A percentile compares a stretch with the other conserved stretches of the same genome.
Evolutionary conservation across 1,139 yeast genomes (phyloP).

Genomic region (Yamadazyma dushanensis): DNA sequence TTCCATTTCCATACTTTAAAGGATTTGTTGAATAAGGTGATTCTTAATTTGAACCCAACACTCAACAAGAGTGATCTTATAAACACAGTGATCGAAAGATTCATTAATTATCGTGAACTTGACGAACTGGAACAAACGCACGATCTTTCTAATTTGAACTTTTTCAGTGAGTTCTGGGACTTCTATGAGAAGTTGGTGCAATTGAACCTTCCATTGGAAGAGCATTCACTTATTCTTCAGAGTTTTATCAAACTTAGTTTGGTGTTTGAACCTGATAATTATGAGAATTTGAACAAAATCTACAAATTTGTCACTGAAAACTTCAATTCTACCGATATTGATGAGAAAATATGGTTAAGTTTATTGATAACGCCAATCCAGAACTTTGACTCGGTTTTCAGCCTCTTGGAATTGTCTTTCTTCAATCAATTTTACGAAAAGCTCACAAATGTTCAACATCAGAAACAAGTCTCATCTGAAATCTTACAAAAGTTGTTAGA

Average conservation of each 20-base stretch:
- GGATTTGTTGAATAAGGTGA: slow-evolving; percentile 62
- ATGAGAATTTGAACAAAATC: slow-evolving; percentile 60
- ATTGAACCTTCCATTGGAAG: slow-evolving; percentile 60
- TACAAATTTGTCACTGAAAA: slow-evolving; percentile 59
- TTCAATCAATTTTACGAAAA: slow-evolving; percentile 44
- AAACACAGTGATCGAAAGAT: slow-evolving; percentile 68
- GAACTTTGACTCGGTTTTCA: slow-evolving; percentile 32
- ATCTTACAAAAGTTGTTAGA: slow-evolving; percentile 40
- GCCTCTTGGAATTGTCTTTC: slow-evolving; percentile 35
- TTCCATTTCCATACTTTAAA: slow-evolving; percentile 80
- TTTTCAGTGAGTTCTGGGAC: slow-evolving; percentile 55
- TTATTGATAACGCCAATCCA: slow-evolving; percentile 61
- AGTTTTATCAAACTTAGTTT: slow-evolving; percentile 65
- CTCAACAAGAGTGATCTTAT: slow-evolving; percentile 69
- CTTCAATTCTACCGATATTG: slow-evolving; percentile 22
- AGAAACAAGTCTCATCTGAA: slow-evolving; percentile 41
- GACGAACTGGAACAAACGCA: slow-evolving; percentile 7
- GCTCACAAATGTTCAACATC: slow-evolving; percentile 31
- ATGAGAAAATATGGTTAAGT: slow-evolving; percentile 49
- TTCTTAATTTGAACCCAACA: slow-evolving; percentile 63
- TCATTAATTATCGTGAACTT: slow-evolving; percentile 49
- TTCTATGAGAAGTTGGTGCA: slow-evolving; percentile 57
- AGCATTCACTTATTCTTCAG: slow-evolving; percentile 63
- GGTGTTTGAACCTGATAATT: slow-evolving; percentile 64
- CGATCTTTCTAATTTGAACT: slow-evolving; percentile 3